Percentiles rank a stretch among this genome's conserved stretches.
Evolutionary conservation across 2,329 filamentous ascomycete genomes (phyloP).

Genomic region (Neurospora crassa): DNA sequence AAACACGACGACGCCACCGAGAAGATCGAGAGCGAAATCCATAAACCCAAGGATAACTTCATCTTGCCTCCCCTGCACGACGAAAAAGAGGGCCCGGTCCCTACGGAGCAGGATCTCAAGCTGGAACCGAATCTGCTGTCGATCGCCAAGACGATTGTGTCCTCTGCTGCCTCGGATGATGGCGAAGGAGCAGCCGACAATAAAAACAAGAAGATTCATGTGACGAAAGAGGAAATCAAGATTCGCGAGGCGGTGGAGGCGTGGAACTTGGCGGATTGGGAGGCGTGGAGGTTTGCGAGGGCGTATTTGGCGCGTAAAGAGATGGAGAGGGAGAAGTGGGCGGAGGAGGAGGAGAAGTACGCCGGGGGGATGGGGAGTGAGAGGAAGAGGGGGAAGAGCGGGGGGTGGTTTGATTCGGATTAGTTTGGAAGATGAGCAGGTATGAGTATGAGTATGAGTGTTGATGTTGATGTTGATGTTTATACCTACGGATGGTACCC

Average conservation of each 20-base stretch:
- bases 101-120: constrained; percentile 36
- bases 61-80: neutral
- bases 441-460: too few species aligned
- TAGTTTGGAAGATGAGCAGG: too few species aligned
- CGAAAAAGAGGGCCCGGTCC: neutral
- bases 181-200: constrained; percentile 15
- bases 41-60: neutral
- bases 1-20: neutral
- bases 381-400: constrained; percentile 23
- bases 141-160: constrained; percentile 30
- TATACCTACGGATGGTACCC: too few species aligned
- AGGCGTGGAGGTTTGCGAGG: constrained; percentile 66
- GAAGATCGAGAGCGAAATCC: neutral
- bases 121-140: constrained; percentile 40
- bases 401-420: constrained; percentile 7
- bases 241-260: constrained; percentile 50
- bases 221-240: constrained; percentile 27
- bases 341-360: constrained; percentile 58
- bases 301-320: constrained; percentile 55
- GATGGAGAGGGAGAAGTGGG: constrained; percentile 58
- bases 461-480: neutral
- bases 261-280: constrained; percentile 63
- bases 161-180: constrained; percentile 32
- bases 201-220: constrained; percentile 27
- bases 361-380: constrained; percentile 50